Evolutionary conservation across 306 rosid genomes (phyloP).

Genomic region (Quercus agrifolia): DNA sequence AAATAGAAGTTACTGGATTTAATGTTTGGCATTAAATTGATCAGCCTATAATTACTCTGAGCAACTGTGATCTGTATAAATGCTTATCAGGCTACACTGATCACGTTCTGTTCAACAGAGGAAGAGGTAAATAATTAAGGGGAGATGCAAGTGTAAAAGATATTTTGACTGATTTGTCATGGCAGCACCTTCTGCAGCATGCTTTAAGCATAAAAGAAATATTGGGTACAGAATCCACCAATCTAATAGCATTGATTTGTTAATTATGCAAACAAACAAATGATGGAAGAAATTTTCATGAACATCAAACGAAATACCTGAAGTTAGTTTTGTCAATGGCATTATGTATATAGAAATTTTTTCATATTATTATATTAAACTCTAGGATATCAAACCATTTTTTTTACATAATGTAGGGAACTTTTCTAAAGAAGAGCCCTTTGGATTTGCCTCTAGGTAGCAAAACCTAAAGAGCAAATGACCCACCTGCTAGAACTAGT

Average conservation of each 20-base stretch:
- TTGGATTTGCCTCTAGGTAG: too few relatives aligned
- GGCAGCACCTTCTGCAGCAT: background rate
- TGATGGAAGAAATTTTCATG: background rate
- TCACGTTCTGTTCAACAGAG: too few relatives aligned
- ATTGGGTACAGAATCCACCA: background rate
- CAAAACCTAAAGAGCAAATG: too few relatives aligned
- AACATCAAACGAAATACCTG: slow-evolving; percentile 2
- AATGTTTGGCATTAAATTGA: slow-evolving; percentile 1
- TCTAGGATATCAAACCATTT: background rate
- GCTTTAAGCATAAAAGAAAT: background rate
- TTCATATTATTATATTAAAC: background rate
- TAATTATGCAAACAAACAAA: background rate
- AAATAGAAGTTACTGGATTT: slow-evolving; percentile 15
- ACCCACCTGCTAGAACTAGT: too few relatives aligned
- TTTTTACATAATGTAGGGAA: too few relatives aligned
- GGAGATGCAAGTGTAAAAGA: background rate
- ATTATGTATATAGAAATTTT: background rate
- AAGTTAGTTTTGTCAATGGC: slow-evolving; percentile 11
- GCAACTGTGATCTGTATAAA: slow-evolving; percentile 2
- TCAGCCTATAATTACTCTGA: background rate
- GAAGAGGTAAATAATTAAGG: background rate
- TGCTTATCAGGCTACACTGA: slow-evolving; percentile 10
- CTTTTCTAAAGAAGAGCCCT: too few relatives aligned
- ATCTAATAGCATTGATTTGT: background rate
- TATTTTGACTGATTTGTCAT: background rate